Base-by-base conservation (phyloP, 2,329 filamentous ascomycete species). In the Penicillium sumatraense region DNA sequence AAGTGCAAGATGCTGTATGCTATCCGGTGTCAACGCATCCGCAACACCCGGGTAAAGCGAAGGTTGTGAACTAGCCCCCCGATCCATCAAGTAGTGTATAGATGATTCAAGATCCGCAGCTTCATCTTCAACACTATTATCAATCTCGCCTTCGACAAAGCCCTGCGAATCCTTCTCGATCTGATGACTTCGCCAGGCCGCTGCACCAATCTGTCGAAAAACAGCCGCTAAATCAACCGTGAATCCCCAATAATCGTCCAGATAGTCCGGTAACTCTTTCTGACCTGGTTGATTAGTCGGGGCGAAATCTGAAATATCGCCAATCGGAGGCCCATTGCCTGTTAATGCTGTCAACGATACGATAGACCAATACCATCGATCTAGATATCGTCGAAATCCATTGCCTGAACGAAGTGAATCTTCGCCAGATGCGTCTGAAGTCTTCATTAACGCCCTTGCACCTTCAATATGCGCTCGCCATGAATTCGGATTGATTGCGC, bases 391-490 rank as follows among this genome's bases (percentile, higher is more conserved):
- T 13, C 71, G 70, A 53, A 75, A 74, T 5, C 70, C 68, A 21
- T 66, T 65, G 7, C 64, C 64, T 11, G 68, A 68, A 8, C 58
- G 59, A 8, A 63, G 54, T 3, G 72, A 65, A 49, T 35, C 58
- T 26, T 56, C 60, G 40, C 59, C 60, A 21, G 53, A 53, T 21
- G 59, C 57, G 10, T 65, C 64, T 2, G 65, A 60, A 2, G 65
- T 52, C 31, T 56, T 63, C 67, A 78, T 70, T 52, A 78, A 60
- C 3, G 72, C 75, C 56, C 68, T 70, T 26, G 76, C 75, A 24
- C 76, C 76, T 44, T 75, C 73, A 29, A 78, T 68, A 63, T 78
- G 76, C 13, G 73, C 73, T 33, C 75, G 68, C 76, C 76, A 78
- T 7, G 75, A 72, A 53, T 74, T 71, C 0, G 71, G 68, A 31